Conservation (phyloP, 2,329 filamentous ascomycete genomes). For the Pleoardoris graminearum region DNA sequence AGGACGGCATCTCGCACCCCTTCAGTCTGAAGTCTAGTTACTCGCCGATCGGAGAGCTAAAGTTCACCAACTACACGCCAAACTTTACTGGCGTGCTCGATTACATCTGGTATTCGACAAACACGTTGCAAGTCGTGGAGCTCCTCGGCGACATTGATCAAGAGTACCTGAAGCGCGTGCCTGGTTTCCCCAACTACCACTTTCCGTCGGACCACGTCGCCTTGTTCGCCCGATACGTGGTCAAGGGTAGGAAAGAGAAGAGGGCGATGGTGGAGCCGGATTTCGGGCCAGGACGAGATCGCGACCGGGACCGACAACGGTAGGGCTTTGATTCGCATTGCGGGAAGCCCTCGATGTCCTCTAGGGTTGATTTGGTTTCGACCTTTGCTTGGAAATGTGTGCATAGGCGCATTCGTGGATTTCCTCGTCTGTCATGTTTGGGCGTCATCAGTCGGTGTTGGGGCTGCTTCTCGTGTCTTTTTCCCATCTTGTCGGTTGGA, state of each 20-base stretch:
- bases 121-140: slow-evolving; percentile 79
- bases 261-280: slow-evolving; percentile 44
- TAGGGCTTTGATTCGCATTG: too few species aligned
- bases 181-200: slow-evolving; percentile 91
- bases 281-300: slow-evolving; percentile 41
- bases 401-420: slow-evolving; percentile 35
- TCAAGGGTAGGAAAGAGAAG: slow-evolving; percentile 85
- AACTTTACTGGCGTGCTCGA: slow-evolving; percentile 92
- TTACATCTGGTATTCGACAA: slow-evolving; percentile 97
- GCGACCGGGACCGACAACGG: slow-evolving; percentile 35
- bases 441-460: slow-evolving; percentile 42
- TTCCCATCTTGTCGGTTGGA: slow-evolving; percentile 23
- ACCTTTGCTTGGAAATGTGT: slow-evolving; percentile 32
- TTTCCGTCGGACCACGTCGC: slow-evolving; percentile 93
- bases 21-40: slow-evolving; percentile 95
- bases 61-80: slow-evolving; percentile 96
- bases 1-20: slow-evolving; percentile 88
- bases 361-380: slow-evolving; percentile 20
- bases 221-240: slow-evolving; percentile 84
- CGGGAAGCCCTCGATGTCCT: too few species aligned
- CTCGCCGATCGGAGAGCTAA: slow-evolving; percentile 78
- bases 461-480: slow-evolving; percentile 25
- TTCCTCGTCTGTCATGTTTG: slow-evolving; percentile 26
- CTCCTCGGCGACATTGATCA: slow-evolving; percentile 85
- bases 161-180: slow-evolving; percentile 81